Base-by-base conservation (phyloP, 345 rosid genomes). In the Syzygium aqueum region DNA sequence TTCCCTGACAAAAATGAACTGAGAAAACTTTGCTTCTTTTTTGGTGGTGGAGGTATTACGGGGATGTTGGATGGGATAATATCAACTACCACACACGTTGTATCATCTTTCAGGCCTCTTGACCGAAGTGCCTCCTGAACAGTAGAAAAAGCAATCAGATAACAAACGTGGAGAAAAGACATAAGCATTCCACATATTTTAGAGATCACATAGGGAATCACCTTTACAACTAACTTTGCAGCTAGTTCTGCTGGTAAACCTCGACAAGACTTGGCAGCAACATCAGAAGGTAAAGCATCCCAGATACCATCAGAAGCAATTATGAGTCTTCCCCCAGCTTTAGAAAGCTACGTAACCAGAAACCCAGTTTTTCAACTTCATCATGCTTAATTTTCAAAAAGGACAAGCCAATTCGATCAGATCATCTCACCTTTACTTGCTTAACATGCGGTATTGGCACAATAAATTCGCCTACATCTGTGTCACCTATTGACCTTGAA, bases 271-370 rank as follows among this genome's bases (percentile, higher is more conserved):
- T 96, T 94, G 88, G 99, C 99, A 89, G 99, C 99, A 94, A 92
- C 50, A 87, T 95, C 99, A 88, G 99, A 98, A 88, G 99, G 91
- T 89, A 98, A 87, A 77, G 98, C 94, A 90, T 98, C 99, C 99
- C 99, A 98, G 84, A 98, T 96, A 89, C 99, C 99, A 92, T 98
- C 99, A 83, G 99, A 98, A 85, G 99, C 99, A 85, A 98, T 98
- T 85, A 98, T 92, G 85, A 98, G 98, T 87, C 99, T 93, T 87
- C 99, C 99, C 53, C 99, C 99, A 88, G 98, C 97, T 90, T 91
- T 91, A 88, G 99, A 94, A 87, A 98, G 93, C 99, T 98, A 90
- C 85, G 84, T 23, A 90, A 87, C 87, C 84, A 86, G 59, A 85
- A 82, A 61, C 25, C 83, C 53, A 3, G 49, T 73, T 85, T 80